phyloP scores from a whole-genome alignment of 1,284 basidiomycete species.

The Tranzscheliella williamsii region DNA sequence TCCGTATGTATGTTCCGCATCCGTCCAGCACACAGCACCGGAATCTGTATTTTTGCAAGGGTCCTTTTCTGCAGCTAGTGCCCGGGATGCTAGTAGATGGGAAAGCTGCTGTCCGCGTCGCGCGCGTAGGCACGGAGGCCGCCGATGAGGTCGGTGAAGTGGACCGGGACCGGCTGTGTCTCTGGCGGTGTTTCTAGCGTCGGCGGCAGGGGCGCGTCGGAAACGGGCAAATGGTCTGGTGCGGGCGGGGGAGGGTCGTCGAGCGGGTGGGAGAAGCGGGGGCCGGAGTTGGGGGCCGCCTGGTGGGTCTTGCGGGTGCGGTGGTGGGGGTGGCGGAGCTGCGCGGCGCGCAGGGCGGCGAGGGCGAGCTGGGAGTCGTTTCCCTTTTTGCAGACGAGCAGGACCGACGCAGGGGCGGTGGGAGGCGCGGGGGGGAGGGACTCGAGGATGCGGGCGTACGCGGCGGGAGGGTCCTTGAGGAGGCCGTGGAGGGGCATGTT shows the following conservation, averaged over 20 bases:
- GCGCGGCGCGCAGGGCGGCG: conserved; percentile 61
- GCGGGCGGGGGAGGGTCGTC: neutral
- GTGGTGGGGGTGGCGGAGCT: conserved; percentile 54
- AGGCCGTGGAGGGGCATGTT: conserved; percentile 73
- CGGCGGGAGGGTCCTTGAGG: conserved; percentile 67
- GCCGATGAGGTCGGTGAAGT: conserved; percentile 61
- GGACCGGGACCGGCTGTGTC: conserved; percentile 70
- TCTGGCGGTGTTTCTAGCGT: neutral
- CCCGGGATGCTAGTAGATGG: conserved; percentile 45
- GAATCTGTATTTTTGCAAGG: no score
- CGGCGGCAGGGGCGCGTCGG: neutral
- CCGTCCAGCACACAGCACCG: no score
- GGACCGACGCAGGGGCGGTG: neutral
- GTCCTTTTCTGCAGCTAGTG: no score
- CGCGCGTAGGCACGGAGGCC: conserved; percentile 40
- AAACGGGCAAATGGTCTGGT: neutral
- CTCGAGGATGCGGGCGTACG: conserved; percentile 56
- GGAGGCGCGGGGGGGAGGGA: neutral
- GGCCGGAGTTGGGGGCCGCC: neutral
- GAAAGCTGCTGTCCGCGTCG: conserved; percentile 35
- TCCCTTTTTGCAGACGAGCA: conserved; percentile 58
- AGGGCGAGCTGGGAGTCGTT: conserved; percentile 28
- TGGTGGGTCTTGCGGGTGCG: neutral
- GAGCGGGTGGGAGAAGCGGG: neutral
- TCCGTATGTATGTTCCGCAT: no score